Base-by-base conservation (phyloP, 139 green algal species). In the Ettlia oleoabundans region DNA sequence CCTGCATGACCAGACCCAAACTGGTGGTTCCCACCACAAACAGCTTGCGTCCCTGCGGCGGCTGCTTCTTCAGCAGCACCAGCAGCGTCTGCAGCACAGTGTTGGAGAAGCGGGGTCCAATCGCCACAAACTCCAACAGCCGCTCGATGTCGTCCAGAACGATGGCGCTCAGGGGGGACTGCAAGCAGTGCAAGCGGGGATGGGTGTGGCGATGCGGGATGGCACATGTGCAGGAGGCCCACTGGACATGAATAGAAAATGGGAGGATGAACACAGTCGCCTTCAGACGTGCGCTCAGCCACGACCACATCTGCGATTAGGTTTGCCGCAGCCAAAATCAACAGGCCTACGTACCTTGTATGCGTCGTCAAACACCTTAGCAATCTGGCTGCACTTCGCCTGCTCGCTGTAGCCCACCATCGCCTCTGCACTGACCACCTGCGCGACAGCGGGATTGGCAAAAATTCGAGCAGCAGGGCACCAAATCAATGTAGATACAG, bases 61-160 rank as follows among this genome's bases (percentile, higher is more conserved):
- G 97, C 78, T 86, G 83, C 73, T 93, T 93, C 88, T 99, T 99
- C 55, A 98, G 76, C 63, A 99, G 91, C 82, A 98, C 95, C 64
- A 99, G 89, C 68, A 99, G 87, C 65, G 94, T 95, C 83, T 97
- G 96, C 80, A 99, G 91, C 26, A 99, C 85, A 19, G 83, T 68
- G 85, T 99, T 99, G 70, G 92, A 97, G 90, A 99, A 99, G 63
- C 96, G 92, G 8, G 97, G 97, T 0, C 97, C 97, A 40, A 99
- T 98, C 55, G 93, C 78, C 22, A 98, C 96, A 81, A 98, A 99
- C 88, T 99, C 97, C 24, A 99, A 86, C 84, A 99, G 90, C 21
- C 96, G 89, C 89, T 99, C 97, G 41, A 99, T 96, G 87, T 99
- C 97, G 70, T 99, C 97, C 47, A 98, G 84, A 30, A 99, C 87